Base-by-base conservation (phyloP, 2,329 filamentous ascomycete genomes). In the Microcyclospora tardicrescens region DNA sequence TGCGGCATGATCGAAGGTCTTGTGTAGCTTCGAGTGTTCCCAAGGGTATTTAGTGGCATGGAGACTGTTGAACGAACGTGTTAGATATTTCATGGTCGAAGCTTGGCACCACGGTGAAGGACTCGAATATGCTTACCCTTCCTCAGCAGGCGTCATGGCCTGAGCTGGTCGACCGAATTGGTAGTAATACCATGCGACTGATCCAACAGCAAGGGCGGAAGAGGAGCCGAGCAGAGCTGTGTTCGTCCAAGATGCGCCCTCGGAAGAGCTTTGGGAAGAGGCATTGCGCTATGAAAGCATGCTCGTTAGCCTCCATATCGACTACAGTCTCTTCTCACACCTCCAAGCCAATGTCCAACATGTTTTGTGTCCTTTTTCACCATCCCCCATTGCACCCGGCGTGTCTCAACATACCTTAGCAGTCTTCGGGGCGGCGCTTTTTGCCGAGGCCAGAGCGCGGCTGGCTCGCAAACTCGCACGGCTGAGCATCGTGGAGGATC, bases 1-100 rank as follows among this genome's bases (percentile, higher is more conserved):
- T 84, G 86, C 81, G 68, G 83, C 80, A 69, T 96, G 89, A 60
- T 98, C 91, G 63, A 89, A 98, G 54, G 91, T 95, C 76, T 93
- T 95, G 66, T 78, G 72, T 75, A 80, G 86, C 68, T 91, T 80
- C 61, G 78, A 61, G 68, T 98, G 91, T 58, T 91, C 87, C 91
- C 91, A 98, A 47, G 91, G 91, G 67, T 96, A 96, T 57, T 79
- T 67, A 47, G 87, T 83, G 52, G 91, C 65, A 67, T 98, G 91
- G 52, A 98, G 78, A 70, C 91, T 98, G 58, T 53, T 43, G 35
- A 13, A 31, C 33, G 12, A 15, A 32, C 14, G 10, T n/a, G 12
- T 32, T 6, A 15, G 12, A 32, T 16, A 12, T 33, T 8, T 24
- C 19, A 4, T 8, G 19, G 19, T 24, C 38, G 12, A 28, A 31